phyloP scores from a whole-genome alignment of 495 filamentous ascomycete species.

The Hypoxylon rickii region DNA sequence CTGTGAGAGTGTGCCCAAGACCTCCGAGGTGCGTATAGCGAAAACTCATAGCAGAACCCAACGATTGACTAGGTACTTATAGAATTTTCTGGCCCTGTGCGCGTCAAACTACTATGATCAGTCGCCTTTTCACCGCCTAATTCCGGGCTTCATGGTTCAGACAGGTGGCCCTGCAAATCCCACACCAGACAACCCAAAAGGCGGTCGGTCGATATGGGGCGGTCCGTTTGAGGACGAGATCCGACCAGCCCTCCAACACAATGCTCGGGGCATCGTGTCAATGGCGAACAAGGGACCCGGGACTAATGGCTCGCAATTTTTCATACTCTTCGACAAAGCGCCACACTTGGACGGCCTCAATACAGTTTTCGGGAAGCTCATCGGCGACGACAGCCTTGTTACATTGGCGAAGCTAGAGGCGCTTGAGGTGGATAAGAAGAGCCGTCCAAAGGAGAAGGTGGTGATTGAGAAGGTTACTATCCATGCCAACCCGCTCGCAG shows the following conservation, averaged over 20 bases:
- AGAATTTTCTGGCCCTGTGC: conserved; percentile 98
- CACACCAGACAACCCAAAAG: conserved; percentile 68
- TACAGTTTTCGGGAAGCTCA: conserved; percentile 87
- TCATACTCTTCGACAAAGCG: conserved; percentile 81
- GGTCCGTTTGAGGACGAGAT: conserved; percentile 91
- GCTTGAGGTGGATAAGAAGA: conserved; percentile 88
- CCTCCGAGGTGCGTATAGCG: conserved; percentile 64
- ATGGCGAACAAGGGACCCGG: conserved; percentile 92
- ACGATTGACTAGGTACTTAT: conserved; percentile 8
- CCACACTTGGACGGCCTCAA: conserved; percentile 94
- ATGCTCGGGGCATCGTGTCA: conserved; percentile 80
- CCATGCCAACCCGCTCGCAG: conserved; percentile 92
- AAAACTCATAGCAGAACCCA: not conserved
- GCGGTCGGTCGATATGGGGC: conserved; percentile 84
- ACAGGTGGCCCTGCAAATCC: conserved; percentile 76
- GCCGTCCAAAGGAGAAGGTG: conserved; percentile 71
- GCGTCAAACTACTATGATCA: conserved; percentile 84
- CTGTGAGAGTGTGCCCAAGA: conserved; percentile 91
- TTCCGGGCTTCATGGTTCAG: conserved; percentile 91
- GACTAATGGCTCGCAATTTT: conserved; percentile 96
- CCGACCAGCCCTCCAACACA: conserved; percentile 79
- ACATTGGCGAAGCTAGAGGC: conserved; percentile 77
- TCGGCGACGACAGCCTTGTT: conserved; percentile 63
- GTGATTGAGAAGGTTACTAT: conserved; percentile 78
- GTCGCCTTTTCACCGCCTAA: conserved; percentile 89